Conservation (phyloP, 2,329 filamentous ascomycete species). For the Clonostachys solani region DNA sequence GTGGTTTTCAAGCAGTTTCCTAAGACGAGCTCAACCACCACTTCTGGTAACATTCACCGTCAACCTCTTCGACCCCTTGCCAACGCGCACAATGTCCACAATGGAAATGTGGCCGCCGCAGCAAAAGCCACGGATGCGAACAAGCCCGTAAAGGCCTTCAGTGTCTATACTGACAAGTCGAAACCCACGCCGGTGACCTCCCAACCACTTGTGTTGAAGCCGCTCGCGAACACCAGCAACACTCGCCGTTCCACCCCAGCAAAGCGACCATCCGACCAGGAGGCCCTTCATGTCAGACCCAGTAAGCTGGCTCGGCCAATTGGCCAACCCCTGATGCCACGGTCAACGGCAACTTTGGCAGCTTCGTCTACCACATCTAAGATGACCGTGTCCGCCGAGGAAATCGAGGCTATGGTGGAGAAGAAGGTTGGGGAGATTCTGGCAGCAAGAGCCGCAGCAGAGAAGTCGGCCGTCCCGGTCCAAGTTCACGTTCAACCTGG, state of each 20-base stretch:
- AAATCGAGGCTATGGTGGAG: conserved; percentile 88
- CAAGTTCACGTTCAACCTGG: conserved; percentile 33
- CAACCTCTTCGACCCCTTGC: conserved; percentile 78
- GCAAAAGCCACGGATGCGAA: conserved; percentile 35
- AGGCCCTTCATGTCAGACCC: conserved; percentile 30
- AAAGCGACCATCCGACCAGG: conserved; percentile 39
- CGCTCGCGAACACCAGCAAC: conserved; percentile 25
- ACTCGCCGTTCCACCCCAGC: conserved; percentile 21
- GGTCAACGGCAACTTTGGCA: neutral
- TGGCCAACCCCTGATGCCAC: conserved; percentile 7
- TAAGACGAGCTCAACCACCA: conserved; percentile 38
- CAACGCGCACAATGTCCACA: conserved; percentile 70
- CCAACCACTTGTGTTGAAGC: conserved; percentile 14
- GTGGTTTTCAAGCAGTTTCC: conserved; percentile 78
- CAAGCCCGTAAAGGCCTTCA: conserved; percentile 80
- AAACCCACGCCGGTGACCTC: conserved; percentile 30
- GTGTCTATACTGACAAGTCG: conserved; percentile 75
- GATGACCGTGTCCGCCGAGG: conserved; percentile 59
- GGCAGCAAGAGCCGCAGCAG: conserved; percentile 60
- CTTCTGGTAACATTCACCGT: conserved; percentile 42
- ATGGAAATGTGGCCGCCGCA: conserved; percentile 42
- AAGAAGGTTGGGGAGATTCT: conserved; percentile 88
- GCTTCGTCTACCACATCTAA: conserved; percentile 7
- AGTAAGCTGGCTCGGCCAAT: conserved; percentile 40
- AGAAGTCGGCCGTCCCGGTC: conserved; percentile 27